A percentile compares a stretch with the other conserved stretches of the same genome.
phyloP scores from a whole-genome alignment of 352 stramenopile genomes.

The Phytophthora niederhauseri region DNA sequence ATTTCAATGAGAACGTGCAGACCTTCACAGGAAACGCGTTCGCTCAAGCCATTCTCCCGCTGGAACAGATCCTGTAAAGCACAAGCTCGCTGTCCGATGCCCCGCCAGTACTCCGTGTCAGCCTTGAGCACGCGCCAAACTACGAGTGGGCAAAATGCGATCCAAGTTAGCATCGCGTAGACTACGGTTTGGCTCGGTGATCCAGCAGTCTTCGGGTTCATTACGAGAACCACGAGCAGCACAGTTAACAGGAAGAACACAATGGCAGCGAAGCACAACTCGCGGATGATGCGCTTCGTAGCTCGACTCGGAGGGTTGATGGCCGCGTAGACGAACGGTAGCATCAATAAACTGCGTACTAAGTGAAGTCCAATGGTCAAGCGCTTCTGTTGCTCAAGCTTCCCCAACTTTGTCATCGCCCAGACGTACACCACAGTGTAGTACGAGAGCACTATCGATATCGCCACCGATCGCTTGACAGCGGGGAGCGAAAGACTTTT shows the following conservation, averaged over 20 bases:
- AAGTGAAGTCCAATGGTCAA: conserved; percentile 23
- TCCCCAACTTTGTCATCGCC: conserved; percentile 14
- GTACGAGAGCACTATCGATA: conserved; percentile 33
- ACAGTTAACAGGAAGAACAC: conserved; percentile 26
- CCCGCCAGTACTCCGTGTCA: conserved; percentile 57
- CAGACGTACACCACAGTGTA: conserved; percentile 38
- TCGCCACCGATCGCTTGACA: conserved; percentile 28
- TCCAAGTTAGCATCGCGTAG: conserved; percentile 24
- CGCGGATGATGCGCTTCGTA: conserved; percentile 36
- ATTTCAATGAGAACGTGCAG: conserved; percentile 59
- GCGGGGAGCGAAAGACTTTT: conserved; percentile 55
- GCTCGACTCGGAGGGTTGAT: conserved; percentile 40
- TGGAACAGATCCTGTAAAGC: conserved; percentile 39
- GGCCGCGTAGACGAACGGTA: conserved; percentile 42
- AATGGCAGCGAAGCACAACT: conserved; percentile 34
- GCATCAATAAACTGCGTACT: conserved; percentile 22
- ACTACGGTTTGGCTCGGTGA: conserved; percentile 9
- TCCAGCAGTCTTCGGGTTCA: conserved; percentile 25
- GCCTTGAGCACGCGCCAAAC: conserved; percentile 52
- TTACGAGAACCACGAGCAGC: conserved; percentile 25
- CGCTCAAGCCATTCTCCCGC: conserved; percentile 33
- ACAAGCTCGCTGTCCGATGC: conserved; percentile 39
- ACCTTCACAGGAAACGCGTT: conserved; percentile 44
- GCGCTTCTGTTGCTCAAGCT: conserved; percentile 7
- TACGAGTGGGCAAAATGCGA: conserved; percentile 40